phyloP scores from a whole-genome alignment of 805 yeast genomes.

The Saccharomycopsis amapae region DNA sequence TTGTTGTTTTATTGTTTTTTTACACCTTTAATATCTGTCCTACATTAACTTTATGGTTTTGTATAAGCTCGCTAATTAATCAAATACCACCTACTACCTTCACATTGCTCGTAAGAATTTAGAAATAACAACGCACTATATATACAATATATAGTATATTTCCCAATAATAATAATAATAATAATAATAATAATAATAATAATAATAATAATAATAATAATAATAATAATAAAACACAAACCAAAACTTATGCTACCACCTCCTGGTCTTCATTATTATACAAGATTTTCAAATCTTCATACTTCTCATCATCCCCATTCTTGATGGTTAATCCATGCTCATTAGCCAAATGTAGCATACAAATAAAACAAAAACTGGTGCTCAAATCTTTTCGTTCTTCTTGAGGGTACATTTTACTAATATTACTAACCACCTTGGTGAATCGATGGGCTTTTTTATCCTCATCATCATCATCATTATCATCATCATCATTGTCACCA shows the following conservation, averaged over 20 bases:
- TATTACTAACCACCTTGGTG: constrained; percentile 41
- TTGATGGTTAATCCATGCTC: constrained; percentile 65
- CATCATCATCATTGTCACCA: constrained; percentile 18
- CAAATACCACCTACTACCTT: too few species aligned
- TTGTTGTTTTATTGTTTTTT: too few species aligned
- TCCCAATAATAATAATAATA: neutral
- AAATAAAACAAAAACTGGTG: constrained; percentile 79
- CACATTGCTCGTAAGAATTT: too few species aligned
- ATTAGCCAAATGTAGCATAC: constrained; percentile 77
- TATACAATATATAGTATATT: too few species aligned
- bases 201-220: too few species aligned
- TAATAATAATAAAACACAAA: neutral
- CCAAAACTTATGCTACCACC: neutral
- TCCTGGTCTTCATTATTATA: constrained; percentile 7
- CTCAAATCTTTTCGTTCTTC: constrained; percentile 61
- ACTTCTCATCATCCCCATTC: constrained; percentile 29
- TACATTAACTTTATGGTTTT: too few species aligned
- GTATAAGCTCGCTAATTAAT: too few species aligned
- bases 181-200: too few species aligned
- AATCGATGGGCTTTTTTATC: constrained; percentile 26
- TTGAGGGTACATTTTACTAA: constrained; percentile 45
- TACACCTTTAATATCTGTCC: too few species aligned
- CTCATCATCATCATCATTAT: constrained; percentile 20
- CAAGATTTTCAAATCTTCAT: constrained; percentile 16
- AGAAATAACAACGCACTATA: too few species aligned